Base-by-base conservation (phyloP, 2,329 filamentous ascomycete species). In the Fusarium napiforme region DNA sequence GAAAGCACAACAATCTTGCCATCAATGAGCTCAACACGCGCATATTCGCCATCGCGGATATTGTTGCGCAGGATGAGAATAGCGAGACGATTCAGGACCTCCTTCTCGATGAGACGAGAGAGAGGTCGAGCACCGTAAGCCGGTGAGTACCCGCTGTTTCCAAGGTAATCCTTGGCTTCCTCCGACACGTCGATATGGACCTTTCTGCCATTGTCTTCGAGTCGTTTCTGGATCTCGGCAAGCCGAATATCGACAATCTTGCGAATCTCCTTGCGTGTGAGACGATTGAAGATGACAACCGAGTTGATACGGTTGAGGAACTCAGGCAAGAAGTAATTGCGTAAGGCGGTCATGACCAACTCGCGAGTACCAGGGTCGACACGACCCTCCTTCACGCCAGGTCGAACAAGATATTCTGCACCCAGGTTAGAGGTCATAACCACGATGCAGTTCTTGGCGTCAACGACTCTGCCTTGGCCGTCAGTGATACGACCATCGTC, bases 351-450 rank as follows among this genome's bases (percentile, higher is more conserved):
- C 92, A 96, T 97, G 79, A 99, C 96, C 71, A 98, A 87, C 80
- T 98, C 95, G 70, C 90, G 89, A 2, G 95, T 98, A 4, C 93
- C 91, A 1, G 91, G 87, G 77, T 99, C 96, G 75, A 99, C 96
- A 79, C 87, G 91, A 78, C 96, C 96, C 77, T 97, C 93, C 59
- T 92, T 90, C 58, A 89, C 89, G 62, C 92, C 91, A 21, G 93
- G 92, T 28, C 95, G 92, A 43, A 93, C 86, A n/a, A 99, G 92
- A 82, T 92, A 97, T 82, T 98, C 96, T 37, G 96, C 96, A 74
- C 96, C 96, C 70, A 99, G 84, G 85, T 99, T 99, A 79, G 95
- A 98, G 1, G 96, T 99, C 95, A 99, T 97, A 83, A 99, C 96
- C 47, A 99, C 96, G 76, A 99, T 98, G 82, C 96, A 98, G 88